These are phyloP conservation scores for Colletotrichum eleusines DNA, from an alignment of 2,329 filamentous ascomycete genomes.

Conservation along the genomic window DNA sequence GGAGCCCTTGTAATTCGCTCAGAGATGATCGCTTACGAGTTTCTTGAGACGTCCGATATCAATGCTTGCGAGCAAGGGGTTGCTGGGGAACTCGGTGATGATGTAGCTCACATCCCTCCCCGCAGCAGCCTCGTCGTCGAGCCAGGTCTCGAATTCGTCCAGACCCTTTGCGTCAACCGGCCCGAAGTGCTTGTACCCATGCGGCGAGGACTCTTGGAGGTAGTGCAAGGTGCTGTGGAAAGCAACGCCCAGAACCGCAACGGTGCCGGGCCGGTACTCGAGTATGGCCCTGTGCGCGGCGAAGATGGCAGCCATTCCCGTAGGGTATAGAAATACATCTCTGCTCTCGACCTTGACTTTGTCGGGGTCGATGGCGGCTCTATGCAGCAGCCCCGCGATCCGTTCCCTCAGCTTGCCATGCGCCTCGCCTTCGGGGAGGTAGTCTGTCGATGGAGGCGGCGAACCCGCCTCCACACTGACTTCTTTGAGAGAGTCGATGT, in stretches of 20 bases:
- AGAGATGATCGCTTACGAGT: slow-evolving; percentile 25
- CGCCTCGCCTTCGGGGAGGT: slow-evolving; percentile 52
- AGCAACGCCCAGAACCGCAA: slow-evolving; percentile 62
- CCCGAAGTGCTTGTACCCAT: slow-evolving; percentile 62
- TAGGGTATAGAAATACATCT: slow-evolving; percentile 66
- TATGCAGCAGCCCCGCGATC: slow-evolving; percentile 56
- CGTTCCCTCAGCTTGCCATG: slow-evolving; percentile 56
- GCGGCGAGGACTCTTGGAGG: slow-evolving; percentile 58
- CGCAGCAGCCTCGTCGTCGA: slow-evolving; percentile 54
- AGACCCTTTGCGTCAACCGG: slow-evolving; percentile 57
- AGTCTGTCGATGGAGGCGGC: slow-evolving; percentile 53
- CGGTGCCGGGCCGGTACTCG: slow-evolving; percentile 49
- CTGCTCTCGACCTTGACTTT: slow-evolving; percentile 46
- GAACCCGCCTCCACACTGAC: slow-evolving; percentile 47
- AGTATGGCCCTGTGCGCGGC: slow-evolving; percentile 55
- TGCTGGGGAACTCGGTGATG: slow-evolving; percentile 60
- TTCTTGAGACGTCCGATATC: slow-evolving; percentile 49
- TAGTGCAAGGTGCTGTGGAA: slow-evolving; percentile 64
- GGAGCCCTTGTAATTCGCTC: too few species aligned
- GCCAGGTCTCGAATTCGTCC: slow-evolving; percentile 58
- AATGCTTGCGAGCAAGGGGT: slow-evolving; percentile 51
- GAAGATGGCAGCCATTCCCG: slow-evolving; percentile 67
- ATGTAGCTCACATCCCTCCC: slow-evolving; percentile 58
- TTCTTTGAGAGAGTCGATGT: slow-evolving; percentile 52
- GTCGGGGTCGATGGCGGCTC: slow-evolving; percentile 52